Evolutionary conservation across 257 asterid genomes (phyloP).

Genomic region (Anisodus tanguticus): DNA sequence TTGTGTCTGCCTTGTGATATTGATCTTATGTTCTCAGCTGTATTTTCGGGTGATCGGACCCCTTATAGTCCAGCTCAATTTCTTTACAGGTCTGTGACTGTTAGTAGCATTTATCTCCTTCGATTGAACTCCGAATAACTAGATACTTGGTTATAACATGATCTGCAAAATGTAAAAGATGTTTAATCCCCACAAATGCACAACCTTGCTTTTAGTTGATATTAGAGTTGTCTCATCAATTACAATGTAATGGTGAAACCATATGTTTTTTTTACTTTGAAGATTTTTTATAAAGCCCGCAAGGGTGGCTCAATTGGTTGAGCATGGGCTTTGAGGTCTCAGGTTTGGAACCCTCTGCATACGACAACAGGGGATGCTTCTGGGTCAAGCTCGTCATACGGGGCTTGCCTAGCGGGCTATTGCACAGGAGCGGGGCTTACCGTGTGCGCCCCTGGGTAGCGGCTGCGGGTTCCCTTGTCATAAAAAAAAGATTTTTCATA

Average conservation of each 20-base stretch:
- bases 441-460: too few species aligned
- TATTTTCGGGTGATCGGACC: conserved; percentile 65
- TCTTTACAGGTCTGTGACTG: conserved; percentile 65
- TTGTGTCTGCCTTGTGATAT: conserved; percentile 91
- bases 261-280: background rate
- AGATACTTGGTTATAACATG: background rate
- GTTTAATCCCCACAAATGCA: background rate
- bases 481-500: too few species aligned
- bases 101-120: background rate
- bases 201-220: background rate
- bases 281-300: too few species aligned
- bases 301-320: too few species aligned
- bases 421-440: too few species aligned
- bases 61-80: conserved; percentile 95
- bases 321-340: too few species aligned
- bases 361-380: too few species aligned
- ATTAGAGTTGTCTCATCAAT: background rate
- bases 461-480: too few species aligned
- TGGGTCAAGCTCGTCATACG: too few species aligned
- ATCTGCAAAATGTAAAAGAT: background rate
- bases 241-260: background rate
- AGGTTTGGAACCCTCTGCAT: too few species aligned
- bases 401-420: too few species aligned
- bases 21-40: conserved; percentile 87
- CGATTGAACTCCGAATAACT: background rate